Conservation (phyloP, 257 asterid species). For the Catharanthus roseus region DNA sequence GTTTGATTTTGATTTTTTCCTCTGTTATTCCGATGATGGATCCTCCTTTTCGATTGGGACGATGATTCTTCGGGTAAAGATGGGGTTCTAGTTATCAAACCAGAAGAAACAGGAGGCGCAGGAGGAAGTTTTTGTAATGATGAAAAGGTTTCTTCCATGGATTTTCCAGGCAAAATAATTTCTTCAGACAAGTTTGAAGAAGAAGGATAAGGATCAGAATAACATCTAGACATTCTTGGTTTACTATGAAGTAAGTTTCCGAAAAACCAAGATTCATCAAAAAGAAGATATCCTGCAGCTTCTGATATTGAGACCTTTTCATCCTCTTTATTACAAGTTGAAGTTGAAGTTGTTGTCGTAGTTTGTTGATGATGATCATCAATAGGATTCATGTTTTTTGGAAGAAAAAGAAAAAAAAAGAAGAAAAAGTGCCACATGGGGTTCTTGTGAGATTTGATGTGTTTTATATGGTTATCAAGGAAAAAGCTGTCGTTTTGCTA, state of each 20-base stretch:
- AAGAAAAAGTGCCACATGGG: conserved; percentile 23
- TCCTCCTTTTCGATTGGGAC: not conserved
- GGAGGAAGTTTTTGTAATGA: conserved; percentile 32
- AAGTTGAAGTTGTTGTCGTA: too few relatives aligned
- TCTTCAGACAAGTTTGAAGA: conserved; percentile 21
- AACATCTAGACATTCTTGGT: conserved; percentile 45
- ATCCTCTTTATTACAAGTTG: conserved; percentile 1
- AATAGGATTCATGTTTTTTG: conserved; percentile 14
- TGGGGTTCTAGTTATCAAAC: conserved; percentile 33
- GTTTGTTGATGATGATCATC: too few relatives aligned
- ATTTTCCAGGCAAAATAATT: conserved; percentile 25
- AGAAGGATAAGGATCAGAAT: conserved; percentile 49
- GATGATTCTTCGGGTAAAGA: conserved; percentile 31
- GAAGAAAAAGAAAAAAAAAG: not conserved
- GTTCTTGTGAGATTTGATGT: conserved; percentile 21
- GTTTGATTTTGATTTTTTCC: conserved; percentile 23
- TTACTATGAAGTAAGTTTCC: conserved; percentile 50
- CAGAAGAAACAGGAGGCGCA: not conserved
- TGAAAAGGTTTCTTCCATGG: conserved; percentile 51
- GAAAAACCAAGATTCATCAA: conserved; percentile 73
- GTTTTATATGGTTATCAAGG: conserved; percentile 20
- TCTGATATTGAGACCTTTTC: conserved; percentile 20
- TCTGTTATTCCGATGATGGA: not conserved
- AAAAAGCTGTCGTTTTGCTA: conserved; percentile 34
- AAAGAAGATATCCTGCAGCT: conserved; percentile 51